Evolutionary conservation across 805 yeast genomes (phyloP).

Genomic region (Yamadazyma olivae): DNA sequence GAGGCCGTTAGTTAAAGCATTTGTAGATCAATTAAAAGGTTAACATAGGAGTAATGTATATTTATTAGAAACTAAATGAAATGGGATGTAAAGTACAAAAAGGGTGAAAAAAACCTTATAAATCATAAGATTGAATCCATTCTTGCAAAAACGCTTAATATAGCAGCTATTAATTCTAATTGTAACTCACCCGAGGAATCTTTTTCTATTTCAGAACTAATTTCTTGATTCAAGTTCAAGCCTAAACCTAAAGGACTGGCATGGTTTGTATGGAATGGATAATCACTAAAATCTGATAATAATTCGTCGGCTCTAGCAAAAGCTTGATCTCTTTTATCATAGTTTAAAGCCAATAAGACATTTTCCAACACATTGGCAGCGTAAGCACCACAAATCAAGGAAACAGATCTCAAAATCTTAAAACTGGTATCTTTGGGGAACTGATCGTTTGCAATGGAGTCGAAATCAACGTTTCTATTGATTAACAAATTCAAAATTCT

Average conservation of each 20-base stretch:
- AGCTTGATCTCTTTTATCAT: conserved; percentile 89
- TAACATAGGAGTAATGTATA: neutral
- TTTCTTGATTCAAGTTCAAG: conserved; percentile 60
- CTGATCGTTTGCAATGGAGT: conserved; percentile 42
- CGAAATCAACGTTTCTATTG: conserved; percentile 60
- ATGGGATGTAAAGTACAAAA: no score
- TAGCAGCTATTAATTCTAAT: conserved; percentile 90
- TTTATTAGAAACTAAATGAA: no score
- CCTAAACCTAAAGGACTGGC: conserved; percentile 69
- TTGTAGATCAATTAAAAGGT: conserved; percentile 1
- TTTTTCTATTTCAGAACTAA: conserved; percentile 49
- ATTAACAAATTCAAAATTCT: conserved; percentile 71
- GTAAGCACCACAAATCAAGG: conserved; percentile 83
- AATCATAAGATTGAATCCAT: conserved; percentile 80
- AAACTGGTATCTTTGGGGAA: conserved; percentile 69
- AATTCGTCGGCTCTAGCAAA: conserved; percentile 93
- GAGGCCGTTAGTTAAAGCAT: neutral
- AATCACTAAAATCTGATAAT: conserved; percentile 75
- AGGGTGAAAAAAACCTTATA: neutral
- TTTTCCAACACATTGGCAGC: conserved; percentile 97
- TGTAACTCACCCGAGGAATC: conserved; percentile 57
- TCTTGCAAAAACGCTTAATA: conserved; percentile 81
- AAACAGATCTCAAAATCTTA: conserved; percentile 71
- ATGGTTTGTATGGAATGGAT: conserved; percentile 63
- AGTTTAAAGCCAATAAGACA: conserved; percentile 69